Evolutionary conservation across 192 early-diverging fungal genomes (phyloP).

Genomic region (Spizellomyces punctatus): DNA sequence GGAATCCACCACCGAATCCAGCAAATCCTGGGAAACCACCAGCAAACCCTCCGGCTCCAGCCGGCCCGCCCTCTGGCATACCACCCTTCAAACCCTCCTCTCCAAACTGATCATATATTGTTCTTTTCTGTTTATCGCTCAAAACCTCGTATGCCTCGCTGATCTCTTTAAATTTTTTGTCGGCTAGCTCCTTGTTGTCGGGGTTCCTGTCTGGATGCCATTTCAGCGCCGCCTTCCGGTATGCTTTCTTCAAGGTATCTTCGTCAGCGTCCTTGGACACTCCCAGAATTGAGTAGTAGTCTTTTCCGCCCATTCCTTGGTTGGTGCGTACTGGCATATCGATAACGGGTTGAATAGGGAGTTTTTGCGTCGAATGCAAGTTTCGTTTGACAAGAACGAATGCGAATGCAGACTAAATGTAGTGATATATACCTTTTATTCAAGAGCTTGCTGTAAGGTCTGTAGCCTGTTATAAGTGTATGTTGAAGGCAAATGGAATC

Average conservation of each 20-base stretch:
- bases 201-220: constrained; percentile 82
- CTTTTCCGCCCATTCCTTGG: constrained; percentile 12
- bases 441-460: no score
- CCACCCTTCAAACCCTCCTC: constrained; percentile 58
- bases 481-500: no score
- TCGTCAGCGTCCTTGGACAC: constrained; percentile 44
- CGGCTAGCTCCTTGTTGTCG: constrained; percentile 66
- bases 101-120: constrained; percentile 60
- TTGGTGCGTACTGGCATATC: not conserved
- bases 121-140: constrained; percentile 53
- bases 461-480: no score
- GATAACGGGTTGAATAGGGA: no score
- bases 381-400: no score
- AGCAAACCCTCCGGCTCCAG: constrained; percentile 57
- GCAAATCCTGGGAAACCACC: constrained; percentile 57
- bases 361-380: no score
- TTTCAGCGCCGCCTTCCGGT: constrained; percentile 69
- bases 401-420: no score
- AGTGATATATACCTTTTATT: no score
- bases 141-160: constrained; percentile 64
- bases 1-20: constrained; percentile 20
- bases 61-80: constrained; percentile 51
- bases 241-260: constrained; percentile 58
- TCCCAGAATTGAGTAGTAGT: constrained; percentile 50
- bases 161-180: constrained; percentile 77